phyloP scores from a whole-genome alignment of 176 grass and related monocot genomes.

The Aegilops tauschii region DNA sequence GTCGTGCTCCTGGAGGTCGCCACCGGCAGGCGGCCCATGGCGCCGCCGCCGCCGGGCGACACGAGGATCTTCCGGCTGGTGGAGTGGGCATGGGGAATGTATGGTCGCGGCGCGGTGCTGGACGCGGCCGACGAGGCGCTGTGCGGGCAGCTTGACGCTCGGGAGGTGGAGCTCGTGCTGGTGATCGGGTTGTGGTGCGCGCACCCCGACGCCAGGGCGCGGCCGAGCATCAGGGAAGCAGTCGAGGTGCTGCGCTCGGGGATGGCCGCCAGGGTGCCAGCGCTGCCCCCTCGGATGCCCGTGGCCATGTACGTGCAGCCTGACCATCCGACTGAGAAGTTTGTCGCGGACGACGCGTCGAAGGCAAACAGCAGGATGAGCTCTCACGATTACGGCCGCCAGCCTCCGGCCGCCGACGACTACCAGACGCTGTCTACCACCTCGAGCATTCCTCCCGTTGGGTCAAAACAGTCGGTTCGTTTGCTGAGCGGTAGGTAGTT shows the following conservation, averaged over 20 bases:
- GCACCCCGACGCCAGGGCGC: conserved; percentile 20
- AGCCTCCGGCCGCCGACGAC: not conserved
- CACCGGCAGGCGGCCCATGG: not conserved
- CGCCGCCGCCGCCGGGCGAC: not conserved
- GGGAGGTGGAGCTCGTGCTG: conserved; percentile 29
- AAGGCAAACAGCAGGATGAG: not conserved
- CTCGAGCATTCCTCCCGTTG: not conserved
- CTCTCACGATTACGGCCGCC: not conserved
- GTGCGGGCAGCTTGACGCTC: not conserved
- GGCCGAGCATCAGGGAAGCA: conserved; percentile 3
- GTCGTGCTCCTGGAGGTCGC: conserved; percentile 65
- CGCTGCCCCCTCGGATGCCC: conserved; percentile 29
- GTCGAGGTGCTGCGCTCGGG: not conserved
- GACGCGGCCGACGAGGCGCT: conserved; percentile 34
- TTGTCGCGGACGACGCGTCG: not conserved
- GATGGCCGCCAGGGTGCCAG: not conserved
- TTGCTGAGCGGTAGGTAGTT: not conserved
- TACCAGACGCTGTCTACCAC: not conserved
- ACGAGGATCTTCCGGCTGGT: not conserved
- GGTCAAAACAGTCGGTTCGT: not conserved
- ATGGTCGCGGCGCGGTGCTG: not conserved
- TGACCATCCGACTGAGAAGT: not conserved
- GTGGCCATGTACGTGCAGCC: conserved; percentile 35
- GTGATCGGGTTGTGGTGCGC: conserved; percentile 48
- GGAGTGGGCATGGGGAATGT: conserved; percentile 39